phyloP scores from a whole-genome alignment of 2,329 filamentous ascomycete genomes.

The Sphaerulina vaccinii region DNA sequence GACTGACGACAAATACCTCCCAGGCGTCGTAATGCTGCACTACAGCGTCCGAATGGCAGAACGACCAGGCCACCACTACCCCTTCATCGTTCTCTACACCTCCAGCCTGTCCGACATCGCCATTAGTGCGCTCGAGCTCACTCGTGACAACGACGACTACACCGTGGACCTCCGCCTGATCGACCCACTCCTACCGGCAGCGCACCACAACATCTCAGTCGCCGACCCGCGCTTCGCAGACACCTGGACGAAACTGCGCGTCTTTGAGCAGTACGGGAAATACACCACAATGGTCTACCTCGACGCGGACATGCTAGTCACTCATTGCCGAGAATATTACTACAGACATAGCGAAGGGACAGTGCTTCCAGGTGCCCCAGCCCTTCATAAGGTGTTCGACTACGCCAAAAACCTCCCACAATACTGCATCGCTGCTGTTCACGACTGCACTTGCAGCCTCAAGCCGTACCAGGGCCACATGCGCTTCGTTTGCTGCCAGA shows the following conservation, averaged over 20 bases:
- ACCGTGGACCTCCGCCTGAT: slow-evolving; percentile 38
- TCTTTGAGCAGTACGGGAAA: slow-evolving; percentile 45
- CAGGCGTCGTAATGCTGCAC: slow-evolving; percentile 52
- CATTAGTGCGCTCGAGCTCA: slow-evolving; percentile 44
- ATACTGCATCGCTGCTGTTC: slow-evolving; percentile 48
- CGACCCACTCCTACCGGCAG: slow-evolving; percentile 43
- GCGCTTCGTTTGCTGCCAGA: slow-evolving; percentile 41
- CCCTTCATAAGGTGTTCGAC: too few species aligned
- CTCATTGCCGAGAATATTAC: slow-evolving; percentile 43
- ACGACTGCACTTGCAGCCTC: slow-evolving; percentile 53
- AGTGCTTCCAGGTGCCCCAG: too few species aligned
- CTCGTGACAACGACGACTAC: slow-evolving; percentile 44
- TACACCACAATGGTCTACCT: slow-evolving; percentile 49
- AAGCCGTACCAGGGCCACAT: not conserved
- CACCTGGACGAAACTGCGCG: slow-evolving; percentile 56
- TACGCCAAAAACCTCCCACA: slow-evolving; percentile 36
- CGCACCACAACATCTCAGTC: slow-evolving; percentile 39
- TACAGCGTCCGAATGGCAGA: slow-evolving; percentile 48
- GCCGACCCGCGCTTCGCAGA: slow-evolving; percentile 53
- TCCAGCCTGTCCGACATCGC: slow-evolving; percentile 41
- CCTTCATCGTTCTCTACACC: slow-evolving; percentile 52
- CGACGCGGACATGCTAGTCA: slow-evolving; percentile 53
- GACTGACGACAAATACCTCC: slow-evolving; percentile 50
- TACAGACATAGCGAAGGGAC: too few species aligned
- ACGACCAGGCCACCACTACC: slow-evolving; percentile 46